phyloP scores from a whole-genome alignment of 768 basidiomycete genomes.

The Trametes cubensis region DNA sequence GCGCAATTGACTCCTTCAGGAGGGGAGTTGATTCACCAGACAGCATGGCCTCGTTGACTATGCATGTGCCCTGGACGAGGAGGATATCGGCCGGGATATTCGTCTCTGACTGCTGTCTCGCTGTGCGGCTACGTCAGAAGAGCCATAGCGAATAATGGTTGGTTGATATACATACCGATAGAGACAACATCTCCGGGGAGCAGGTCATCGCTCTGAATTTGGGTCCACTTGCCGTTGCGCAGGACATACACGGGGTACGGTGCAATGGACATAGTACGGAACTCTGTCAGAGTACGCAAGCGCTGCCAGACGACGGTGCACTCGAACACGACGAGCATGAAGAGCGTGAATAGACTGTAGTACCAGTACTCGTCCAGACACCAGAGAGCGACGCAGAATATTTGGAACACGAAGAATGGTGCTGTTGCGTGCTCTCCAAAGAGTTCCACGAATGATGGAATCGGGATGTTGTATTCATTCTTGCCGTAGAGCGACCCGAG shows the following conservation, averaged over 20 bases:
- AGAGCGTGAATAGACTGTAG: slow-evolving; percentile 94
- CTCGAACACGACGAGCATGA: slow-evolving; percentile 98
- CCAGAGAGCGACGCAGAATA: slow-evolving; percentile 98
- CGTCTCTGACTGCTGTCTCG: slow-evolving; percentile 75
- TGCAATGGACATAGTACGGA: slow-evolving; percentile 93
- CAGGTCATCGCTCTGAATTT: slow-evolving; percentile 81
- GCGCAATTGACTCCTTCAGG: slow-evolving; percentile 91
- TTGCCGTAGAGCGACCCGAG: slow-evolving; percentile 77
- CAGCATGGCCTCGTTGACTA: slow-evolving; percentile 99
- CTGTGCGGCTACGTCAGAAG: slow-evolving; percentile 36
- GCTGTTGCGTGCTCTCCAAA: slow-evolving; percentile 97
- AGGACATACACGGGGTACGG: slow-evolving; percentile 87
- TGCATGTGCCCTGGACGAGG: slow-evolving; percentile 88
- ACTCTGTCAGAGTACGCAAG: slow-evolving; percentile 90
- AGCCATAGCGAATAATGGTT: background rate
- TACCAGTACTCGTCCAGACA: slow-evolving; percentile 99
- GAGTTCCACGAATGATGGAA: slow-evolving; percentile 90
- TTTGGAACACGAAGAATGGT: slow-evolving; percentile 98
- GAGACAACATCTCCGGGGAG: slow-evolving; percentile 91
- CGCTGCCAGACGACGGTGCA: slow-evolving; percentile 99
- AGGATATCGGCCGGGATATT: slow-evolving; percentile 92
- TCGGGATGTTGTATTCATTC: slow-evolving; percentile 97
- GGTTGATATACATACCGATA: slow-evolving; percentile 55
- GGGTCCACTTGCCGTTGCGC: slow-evolving; percentile 79
- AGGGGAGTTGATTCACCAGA: slow-evolving; percentile 98